Evolutionary conservation across 768 basidiomycete species (phyloP), one percentile per base, ranked within the genome.

Genomic region (Sarcodon sp.): DNA sequence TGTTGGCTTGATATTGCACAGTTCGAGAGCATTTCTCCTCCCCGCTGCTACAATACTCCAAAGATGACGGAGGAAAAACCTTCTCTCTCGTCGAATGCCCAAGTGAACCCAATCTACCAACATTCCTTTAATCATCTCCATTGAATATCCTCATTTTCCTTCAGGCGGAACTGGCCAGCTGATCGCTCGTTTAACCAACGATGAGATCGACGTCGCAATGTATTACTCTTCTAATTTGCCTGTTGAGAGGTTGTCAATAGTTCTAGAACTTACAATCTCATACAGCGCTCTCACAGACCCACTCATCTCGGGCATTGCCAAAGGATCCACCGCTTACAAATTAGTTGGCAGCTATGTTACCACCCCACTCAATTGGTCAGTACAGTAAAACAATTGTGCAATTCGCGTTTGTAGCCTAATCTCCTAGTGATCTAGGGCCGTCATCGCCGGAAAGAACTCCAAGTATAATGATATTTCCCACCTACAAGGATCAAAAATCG

Each of bases 11-110:
- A 46, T 32, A 6, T 35, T 6, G 3, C 7, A 33, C 38, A 85
- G 85, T 90, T 44, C 71, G 84, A 33, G 87, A 90, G 59, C 92
- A 96, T 62, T 97, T 97, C 65, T 87, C 86, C 12, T 86, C 87
- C 1, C 94, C 94, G 0, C 70, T 99, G 12, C 76, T 98, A 2
- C 92, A 94, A 59, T 88, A 83, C 57, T 79, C 81, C 1, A 77
- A 76, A 18, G 67, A 62, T 7, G 87, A 94, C 56, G 66, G 72
- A 16, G 77, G 75, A 5, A 66, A 75, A 61, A 84, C 87, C 0
- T 90, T 97, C 61, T 77, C 74, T 4, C 72, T 97, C 6, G 77
- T 93, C 12, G 88, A 90, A 66, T 96, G 92, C 62, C 92, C 92
- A 7, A 85, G 87, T 88, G 59, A 43, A 74, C 51, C 16, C 7